Percentiles rank a stretch among this genome's conserved stretches.
Conservation (phyloP, 1,139 yeast genomes). For the Scheffersomyces segobiensis region DNA sequence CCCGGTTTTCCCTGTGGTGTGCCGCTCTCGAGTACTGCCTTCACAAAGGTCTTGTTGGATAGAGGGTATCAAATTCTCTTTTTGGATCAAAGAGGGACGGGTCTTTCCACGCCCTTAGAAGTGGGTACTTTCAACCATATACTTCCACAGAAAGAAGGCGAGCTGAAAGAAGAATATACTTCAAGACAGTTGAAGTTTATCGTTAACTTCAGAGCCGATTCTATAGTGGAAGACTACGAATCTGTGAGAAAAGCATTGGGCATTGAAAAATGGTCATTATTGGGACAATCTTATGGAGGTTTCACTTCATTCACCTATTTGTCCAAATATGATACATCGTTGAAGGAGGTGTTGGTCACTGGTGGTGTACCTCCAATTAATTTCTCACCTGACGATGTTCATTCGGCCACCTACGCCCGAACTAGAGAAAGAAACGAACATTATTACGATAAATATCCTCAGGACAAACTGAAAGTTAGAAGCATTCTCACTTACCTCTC, state of each 20-base stretch:
- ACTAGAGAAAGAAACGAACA: constrained; percentile 49
- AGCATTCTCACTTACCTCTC: constrained; percentile 36
- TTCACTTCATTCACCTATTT: constrained; percentile 52
- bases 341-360: constrained; percentile 45
- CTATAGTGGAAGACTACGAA: constrained; percentile 53
- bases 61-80: constrained; percentile 49
- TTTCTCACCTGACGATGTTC: constrained; percentile 47
- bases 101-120: constrained; percentile 49
- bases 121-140: constrained; percentile 22
- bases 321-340: constrained; percentile 41
- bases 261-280: constrained; percentile 44
- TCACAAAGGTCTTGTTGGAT: constrained; percentile 38
- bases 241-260: constrained; percentile 38
- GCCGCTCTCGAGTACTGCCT: constrained; percentile 36
- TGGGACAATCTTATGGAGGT: constrained; percentile 63
- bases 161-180: constrained; percentile 16
- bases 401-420: constrained; percentile 45
- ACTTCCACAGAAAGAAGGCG: constrained; percentile 13
- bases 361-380: constrained; percentile 61
- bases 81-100: constrained; percentile 63
- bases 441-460: constrained; percentile 50
- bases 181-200: constrained; percentile 37
- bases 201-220: constrained; percentile 50
- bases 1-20: constrained; percentile 54
- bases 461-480: constrained; percentile 40